A percentile compares a stretch with the other conserved stretches of the same genome.
Evolutionary conservation across 495 filamentous ascomycete species (phyloP).

Genomic region (Articulospora tetracladia): DNA sequence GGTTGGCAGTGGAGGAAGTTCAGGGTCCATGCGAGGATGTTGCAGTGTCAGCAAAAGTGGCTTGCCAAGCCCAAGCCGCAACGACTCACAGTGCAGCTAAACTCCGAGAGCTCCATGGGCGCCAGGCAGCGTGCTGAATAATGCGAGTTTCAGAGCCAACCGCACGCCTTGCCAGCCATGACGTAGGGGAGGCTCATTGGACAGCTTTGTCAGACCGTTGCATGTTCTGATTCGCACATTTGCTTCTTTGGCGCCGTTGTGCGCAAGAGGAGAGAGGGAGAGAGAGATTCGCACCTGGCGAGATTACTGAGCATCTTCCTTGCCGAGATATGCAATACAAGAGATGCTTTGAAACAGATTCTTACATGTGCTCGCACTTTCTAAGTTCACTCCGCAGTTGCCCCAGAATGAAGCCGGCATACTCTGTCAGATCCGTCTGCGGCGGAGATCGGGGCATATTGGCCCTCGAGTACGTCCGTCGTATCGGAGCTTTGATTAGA

Average conservation of each 20-base stretch:
- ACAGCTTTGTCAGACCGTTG: background rate
- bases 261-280: no score
- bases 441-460: no score
- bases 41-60: background rate
- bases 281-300: no score
- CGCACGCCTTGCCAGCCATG: background rate
- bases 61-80: background rate
- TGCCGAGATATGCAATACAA: no score
- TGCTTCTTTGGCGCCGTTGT: background rate
- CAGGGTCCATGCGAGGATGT: background rate
- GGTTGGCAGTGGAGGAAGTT: background rate
- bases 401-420: no score
- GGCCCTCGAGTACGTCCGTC: no score
- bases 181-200: background rate
- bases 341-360: background rate
- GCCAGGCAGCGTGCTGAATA: conserved; percentile 4
- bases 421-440: no score
- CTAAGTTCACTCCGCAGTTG: no score
- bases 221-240: background rate
- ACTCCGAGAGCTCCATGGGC: no score
- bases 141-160: background rate
- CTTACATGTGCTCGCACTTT: background rate
- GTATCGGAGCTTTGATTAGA: no score
- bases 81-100: background rate
- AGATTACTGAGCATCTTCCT: no score